Evolutionary conservation across 768 basidiomycete species (phyloP), one percentile per base, ranked within the genome.

Genomic region (Paxillus involutus): DNA sequence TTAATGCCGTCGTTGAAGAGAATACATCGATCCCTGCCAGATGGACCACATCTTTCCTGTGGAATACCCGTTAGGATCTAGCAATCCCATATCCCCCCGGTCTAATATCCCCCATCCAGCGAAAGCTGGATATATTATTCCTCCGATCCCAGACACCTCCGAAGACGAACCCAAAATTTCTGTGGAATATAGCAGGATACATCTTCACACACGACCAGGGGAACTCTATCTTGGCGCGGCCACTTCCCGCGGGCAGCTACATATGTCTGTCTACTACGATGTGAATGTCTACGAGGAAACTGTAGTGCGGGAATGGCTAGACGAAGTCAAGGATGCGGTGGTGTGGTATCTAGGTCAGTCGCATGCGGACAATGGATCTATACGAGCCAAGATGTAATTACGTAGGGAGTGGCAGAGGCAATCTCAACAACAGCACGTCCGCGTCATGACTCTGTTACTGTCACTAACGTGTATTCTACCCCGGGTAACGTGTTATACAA

Each of bases 251-350:
- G 62, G 72, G 32, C 63, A 66, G 35, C 51, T 84, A 37, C 52
- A 52, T 2, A 44, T 82, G 43, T 51, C 59, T 13, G 42, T 71
- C 4, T 73, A 50, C 57, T 78, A 70, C 58, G 82, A 84, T 46
- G 66, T 61, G 6, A 80, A 83, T 57, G 77, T 26, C 26, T 26
- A 78, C 44, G 71, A 77, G 2, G 67, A 71, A 5, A 66, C 51
- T 65, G 56, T 76, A 9, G 71, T 80, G 6, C 59, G 50, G 8
- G 81, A 81, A 62, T 83, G 80, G 78, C 52, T 84, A 47, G 61
- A 67, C 8, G 81, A 84, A 55, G 70, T 80, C 4, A 68, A 57
- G 35, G 59, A 51, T 10, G 77, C 73, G 0, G 54, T 21, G 21
- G 21, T 21, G 29, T 70, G 64, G 58, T 75, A 72, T 52, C 63